A percentile compares a stretch with the other conserved stretches of the same genome.
phyloP scores from a whole-genome alignment of 495 filamentous ascomycete species.

The Aeminium ludgeri region DNA sequence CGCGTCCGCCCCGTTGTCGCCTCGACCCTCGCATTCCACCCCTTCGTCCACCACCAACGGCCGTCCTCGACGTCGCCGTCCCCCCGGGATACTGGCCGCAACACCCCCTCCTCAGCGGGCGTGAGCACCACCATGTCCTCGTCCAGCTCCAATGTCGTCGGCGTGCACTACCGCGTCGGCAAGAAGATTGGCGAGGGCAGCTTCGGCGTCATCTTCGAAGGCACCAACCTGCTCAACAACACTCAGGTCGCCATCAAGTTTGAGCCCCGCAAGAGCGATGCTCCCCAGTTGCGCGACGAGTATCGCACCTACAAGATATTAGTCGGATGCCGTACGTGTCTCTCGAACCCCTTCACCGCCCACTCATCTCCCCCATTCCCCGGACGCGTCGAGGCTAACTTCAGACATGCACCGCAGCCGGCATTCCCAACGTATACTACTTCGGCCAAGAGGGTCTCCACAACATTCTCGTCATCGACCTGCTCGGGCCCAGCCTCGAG shows the following conservation, averaged over 20 bases:
- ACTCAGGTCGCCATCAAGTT: slow-evolving; percentile 99
- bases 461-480: slow-evolving; percentile 97
- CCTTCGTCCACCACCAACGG: too few relatives aligned
- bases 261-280: slow-evolving; percentile 97
- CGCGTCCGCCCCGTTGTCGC: too few relatives aligned
- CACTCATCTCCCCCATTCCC: neutral
- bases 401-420: slow-evolving; percentile 38
- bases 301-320: slow-evolving; percentile 99
- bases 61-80: too few relatives aligned
- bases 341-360: too few relatives aligned
- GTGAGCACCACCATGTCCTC: slow-evolving; percentile 57
- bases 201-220: slow-evolving; percentile 98
- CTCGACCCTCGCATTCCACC: too few relatives aligned
- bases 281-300: slow-evolving; percentile 93
- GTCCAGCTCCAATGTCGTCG: slow-evolving; percentile 93
- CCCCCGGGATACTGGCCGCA: too few relatives aligned
- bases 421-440: slow-evolving; percentile 99
- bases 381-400: neutral
- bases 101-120: too few relatives aligned
- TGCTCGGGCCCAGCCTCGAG: slow-evolving; percentile 89
- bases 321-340: slow-evolving; percentile 88
- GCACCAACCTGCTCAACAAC: slow-evolving; percentile 95
- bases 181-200: slow-evolving; percentile 99
- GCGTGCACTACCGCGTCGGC: slow-evolving; percentile 95
- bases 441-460: slow-evolving; percentile 98